Percentiles rank a stretch among this genome's conserved stretches.
Evolutionary conservation across 2,329 filamentous ascomycete species (phyloP).

Genomic region (Fusarium annulatum): DNA sequence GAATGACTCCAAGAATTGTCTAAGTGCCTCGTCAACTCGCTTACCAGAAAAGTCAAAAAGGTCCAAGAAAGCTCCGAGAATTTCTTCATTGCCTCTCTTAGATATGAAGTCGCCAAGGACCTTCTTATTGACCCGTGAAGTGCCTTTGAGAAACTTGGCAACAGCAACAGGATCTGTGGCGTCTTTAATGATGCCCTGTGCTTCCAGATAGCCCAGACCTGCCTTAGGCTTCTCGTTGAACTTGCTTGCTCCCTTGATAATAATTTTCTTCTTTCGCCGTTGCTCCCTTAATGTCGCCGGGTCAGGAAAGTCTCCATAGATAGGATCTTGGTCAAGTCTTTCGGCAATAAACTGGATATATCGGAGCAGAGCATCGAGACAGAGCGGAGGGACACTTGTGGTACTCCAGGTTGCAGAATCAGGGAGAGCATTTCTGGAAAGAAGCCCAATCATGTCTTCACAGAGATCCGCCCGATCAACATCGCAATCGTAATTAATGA

Average conservation of each 20-base stretch:
- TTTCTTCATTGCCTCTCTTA: slow-evolving; percentile 87
- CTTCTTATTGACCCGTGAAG: slow-evolving; percentile 88
- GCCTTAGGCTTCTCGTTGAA: slow-evolving; percentile 96
- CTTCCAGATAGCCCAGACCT: slow-evolving; percentile 85
- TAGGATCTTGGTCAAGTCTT: slow-evolving; percentile 77
- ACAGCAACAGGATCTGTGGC: slow-evolving; percentile 79
- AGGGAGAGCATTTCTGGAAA: slow-evolving; percentile 93
- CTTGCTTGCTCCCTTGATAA: slow-evolving; percentile 86
- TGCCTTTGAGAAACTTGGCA: slow-evolving; percentile 88
- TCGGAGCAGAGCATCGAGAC: slow-evolving; percentile 88
- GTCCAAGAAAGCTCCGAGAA: slow-evolving; percentile 85
- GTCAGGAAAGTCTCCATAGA: slow-evolving; percentile 73
- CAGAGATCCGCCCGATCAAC: slow-evolving; percentile 91
- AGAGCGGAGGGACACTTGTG: slow-evolving; percentile 94
- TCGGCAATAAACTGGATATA: slow-evolving; percentile 94
- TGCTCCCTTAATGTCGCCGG: slow-evolving; percentile 74
- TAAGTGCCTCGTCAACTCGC: slow-evolving; percentile 88
- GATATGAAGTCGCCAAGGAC: slow-evolving; percentile 92
- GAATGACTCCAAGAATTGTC: slow-evolving; percentile 89
- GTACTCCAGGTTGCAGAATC: slow-evolving; percentile 99
- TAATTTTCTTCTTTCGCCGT: slow-evolving; percentile 83
- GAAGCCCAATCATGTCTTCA: slow-evolving; percentile 91
- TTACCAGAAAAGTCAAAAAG: slow-evolving; percentile 90
- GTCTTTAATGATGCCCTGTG: slow-evolving; percentile 86
- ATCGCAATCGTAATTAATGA: slow-evolving; percentile 98